These are phyloP conservation scores for Agrocybe chaxingu DNA, from an alignment of 768 basidiomycete species.

Conservation along the genomic window DNA sequence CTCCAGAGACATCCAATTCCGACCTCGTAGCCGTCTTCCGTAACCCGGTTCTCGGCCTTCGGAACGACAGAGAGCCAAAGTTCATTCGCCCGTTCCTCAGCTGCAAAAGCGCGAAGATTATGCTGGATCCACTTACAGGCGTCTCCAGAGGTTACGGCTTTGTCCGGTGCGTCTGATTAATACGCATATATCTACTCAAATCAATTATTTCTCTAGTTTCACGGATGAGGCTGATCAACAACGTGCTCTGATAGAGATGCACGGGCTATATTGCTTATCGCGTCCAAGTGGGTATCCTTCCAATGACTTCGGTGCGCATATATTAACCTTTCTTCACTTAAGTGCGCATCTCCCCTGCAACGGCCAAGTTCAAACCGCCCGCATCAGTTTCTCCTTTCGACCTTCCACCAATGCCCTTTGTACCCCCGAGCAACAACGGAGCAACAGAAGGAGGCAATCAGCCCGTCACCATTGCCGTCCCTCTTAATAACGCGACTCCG, in stretches of 20 bases:
- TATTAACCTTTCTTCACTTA: too few species aligned
- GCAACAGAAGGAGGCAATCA: constrained; percentile 31
- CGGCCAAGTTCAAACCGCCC: constrained; percentile 78
- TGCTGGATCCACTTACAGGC: constrained; percentile 88
- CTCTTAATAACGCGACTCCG: constrained; percentile 41
- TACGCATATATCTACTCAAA: constrained; percentile 7
- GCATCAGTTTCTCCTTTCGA: constrained; percentile 38
- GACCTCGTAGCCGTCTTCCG: constrained; percentile 93
- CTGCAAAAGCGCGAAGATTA: constrained; percentile 95
- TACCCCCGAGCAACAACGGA: constrained; percentile 22
- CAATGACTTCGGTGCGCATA: too few species aligned
- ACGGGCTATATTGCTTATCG: constrained; percentile 84
- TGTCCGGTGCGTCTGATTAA: constrained; percentile 57
- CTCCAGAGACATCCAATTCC: constrained; percentile 91
- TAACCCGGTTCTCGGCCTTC: constrained; percentile 81
- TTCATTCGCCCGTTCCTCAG: constrained; percentile 86
- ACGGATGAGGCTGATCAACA: constrained; percentile 87
- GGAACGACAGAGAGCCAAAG: constrained; percentile 84
- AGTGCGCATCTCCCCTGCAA: constrained; percentile 82
- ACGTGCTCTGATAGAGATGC: constrained; percentile 89
- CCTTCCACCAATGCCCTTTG: constrained; percentile 45
- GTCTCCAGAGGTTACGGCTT: constrained; percentile 91
- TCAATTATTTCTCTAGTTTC: constrained; percentile 49
- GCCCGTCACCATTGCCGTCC: constrained; percentile 45
- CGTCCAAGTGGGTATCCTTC: constrained; percentile 66